phyloP scores from a whole-genome alignment of 768 basidiomycete species.

The Clitopilus hobsonii region DNA sequence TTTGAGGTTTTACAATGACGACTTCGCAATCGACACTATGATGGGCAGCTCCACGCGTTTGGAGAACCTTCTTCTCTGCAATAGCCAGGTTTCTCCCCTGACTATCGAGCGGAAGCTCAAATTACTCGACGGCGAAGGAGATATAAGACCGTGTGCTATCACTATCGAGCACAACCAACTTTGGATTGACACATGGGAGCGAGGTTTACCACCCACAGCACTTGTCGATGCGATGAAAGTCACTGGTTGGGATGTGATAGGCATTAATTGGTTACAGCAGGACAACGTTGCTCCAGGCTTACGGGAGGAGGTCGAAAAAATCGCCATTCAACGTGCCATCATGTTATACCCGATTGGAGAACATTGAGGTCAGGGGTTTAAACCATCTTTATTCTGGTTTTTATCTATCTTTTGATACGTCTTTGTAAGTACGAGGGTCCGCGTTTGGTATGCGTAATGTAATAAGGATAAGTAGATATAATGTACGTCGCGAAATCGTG shows the following conservation, averaged over 20 bases:
- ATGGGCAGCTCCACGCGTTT: background rate
- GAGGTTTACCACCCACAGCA: background rate
- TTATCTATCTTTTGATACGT: background rate
- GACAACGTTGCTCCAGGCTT: background rate
- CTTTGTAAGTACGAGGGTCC: background rate
- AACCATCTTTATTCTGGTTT: background rate
- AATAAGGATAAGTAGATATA: background rate
- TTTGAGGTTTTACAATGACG: background rate
- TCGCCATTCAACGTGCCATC: background rate
- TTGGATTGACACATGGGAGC: background rate
- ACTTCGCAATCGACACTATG: background rate
- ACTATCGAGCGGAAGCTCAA: background rate
- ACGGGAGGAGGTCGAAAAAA: background rate
- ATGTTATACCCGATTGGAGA: background rate
- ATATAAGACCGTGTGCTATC: background rate
- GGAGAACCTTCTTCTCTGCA: background rate
- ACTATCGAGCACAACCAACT: background rate
- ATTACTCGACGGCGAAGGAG: background rate
- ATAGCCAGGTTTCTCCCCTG: background rate
- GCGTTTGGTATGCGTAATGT: background rate
- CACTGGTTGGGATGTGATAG: background rate
- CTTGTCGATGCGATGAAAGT: background rate
- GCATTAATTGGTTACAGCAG: background rate
- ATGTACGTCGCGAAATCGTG: background rate
- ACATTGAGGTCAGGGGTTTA: background rate